These are phyloP conservation scores for Sporothrix euskadiensis DNA, from an alignment of 2,329 filamentous ascomycete genomes.

Conservation along the genomic window DNA sequence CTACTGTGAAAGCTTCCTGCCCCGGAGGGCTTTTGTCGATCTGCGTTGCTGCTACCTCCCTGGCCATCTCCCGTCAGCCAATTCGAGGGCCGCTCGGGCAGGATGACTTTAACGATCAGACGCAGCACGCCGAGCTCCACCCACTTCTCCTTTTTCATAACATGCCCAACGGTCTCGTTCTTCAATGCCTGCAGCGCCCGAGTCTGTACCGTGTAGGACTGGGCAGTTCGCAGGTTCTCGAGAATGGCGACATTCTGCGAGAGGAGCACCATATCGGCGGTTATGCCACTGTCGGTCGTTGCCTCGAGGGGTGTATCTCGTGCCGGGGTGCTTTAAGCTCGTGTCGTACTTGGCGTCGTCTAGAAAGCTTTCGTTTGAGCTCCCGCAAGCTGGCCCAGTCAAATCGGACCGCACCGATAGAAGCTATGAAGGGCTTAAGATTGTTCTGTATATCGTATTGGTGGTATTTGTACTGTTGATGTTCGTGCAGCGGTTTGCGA, in stretches of 20 bases:
- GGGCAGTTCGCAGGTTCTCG: slow-evolving; percentile 58
- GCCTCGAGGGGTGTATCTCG: not conserved
- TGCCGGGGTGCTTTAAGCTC: not conserved
- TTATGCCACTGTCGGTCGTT: not conserved
- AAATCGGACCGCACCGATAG: not conserved
- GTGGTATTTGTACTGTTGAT: not conserved
- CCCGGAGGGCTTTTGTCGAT: not conserved
- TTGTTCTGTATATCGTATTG: not conserved
- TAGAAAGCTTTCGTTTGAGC: not conserved
- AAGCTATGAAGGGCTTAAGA: not conserved
- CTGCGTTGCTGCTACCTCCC: slow-evolving; percentile 23
- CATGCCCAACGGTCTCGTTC: slow-evolving; percentile 86
- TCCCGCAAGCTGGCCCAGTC: not conserved
- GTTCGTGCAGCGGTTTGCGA: not conserved
- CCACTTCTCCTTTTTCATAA: slow-evolving; percentile 80
- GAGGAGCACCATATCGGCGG: slow-evolving; percentile 53
- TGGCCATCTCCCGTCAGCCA: slow-evolving; percentile 32
- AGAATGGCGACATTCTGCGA: slow-evolving; percentile 54
- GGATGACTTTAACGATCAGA: slow-evolving; percentile 53
- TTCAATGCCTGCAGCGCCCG: slow-evolving; percentile 72
- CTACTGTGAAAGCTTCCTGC: slow-evolving; percentile 38
- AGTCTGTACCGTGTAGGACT: slow-evolving; percentile 53
- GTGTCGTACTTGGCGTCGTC: not conserved
- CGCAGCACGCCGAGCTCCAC: slow-evolving; percentile 69
- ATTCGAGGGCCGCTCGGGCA: slow-evolving; percentile 38